Evolutionary conservation across 768 basidiomycete genomes (phyloP), one percentile per base, ranked within the genome.

Genomic region (Lactarius deliciosus): DNA sequence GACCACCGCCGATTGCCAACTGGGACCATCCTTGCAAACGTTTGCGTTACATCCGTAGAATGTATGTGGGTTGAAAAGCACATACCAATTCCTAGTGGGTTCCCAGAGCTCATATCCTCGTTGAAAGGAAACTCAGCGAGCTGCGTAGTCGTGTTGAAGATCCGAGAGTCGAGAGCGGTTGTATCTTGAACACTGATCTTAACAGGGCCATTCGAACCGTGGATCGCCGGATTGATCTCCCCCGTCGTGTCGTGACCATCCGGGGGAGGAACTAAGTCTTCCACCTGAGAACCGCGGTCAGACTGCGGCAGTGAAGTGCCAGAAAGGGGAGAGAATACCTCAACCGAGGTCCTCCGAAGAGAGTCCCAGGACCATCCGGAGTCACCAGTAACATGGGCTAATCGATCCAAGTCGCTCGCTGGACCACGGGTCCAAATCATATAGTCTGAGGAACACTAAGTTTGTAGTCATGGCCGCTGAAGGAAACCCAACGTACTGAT

Each of bases 41-140:
- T 30, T 18, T 50, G 3, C 15, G 36, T 63, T 13, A 50, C 9
- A 30, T 30, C 15, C n/a, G 15, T 30, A 18, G n/a, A 41, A 13
- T n/a, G 34, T 2, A 13, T 9, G 32, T 43, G 10, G 41, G 22
- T 22, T 9, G 11, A 25, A 10, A 0, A 6, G 34, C 11, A 68
- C 71, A 7, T 13, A 75, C 74, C 70, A 28, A 73, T 61, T 9
- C 74, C 74, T 2, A 74, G 25, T 2, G 69, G 71, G 10, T 64
- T 60, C 1, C 73, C 74, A 2, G 69, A 66, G 61, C 72, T 73
- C 64, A 64, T 64, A 63, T 75, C 74, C 28, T 56, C 25, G 36
- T 71, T 72, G 67, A 69, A 75, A 1, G 74, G 72, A 45, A 73
- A 75, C 55, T 75, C 73, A 6, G 60, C 11, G 15, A 68, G 60